Conservation (phyloP, 2,329 filamentous ascomycete genomes). For the Cladosporium sp. region DNA sequence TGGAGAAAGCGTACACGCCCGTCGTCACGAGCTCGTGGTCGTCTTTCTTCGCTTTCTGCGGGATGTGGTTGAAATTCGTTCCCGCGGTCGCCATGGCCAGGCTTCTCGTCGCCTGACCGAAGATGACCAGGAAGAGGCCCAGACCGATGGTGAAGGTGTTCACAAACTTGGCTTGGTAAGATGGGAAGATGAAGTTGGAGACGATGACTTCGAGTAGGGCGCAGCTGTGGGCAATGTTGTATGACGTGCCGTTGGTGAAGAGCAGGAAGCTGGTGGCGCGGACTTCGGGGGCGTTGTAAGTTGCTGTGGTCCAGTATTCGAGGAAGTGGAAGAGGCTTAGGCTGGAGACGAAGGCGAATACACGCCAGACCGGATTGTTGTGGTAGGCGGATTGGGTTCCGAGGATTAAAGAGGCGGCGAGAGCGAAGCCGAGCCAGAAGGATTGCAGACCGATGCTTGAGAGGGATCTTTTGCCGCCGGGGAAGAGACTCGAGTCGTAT, state of each 20-base stretch:
- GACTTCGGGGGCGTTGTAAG: constrained; percentile 73
- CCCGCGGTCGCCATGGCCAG: constrained; percentile 86
- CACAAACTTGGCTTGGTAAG: constrained; percentile 38
- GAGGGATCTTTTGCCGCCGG: constrained; percentile 41
- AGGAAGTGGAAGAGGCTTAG: constrained; percentile 89
- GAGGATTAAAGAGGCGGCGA: constrained; percentile 32
- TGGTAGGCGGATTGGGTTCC: constrained; percentile 19
- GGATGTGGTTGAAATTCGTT: constrained; percentile 81
- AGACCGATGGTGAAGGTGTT: constrained; percentile 37
- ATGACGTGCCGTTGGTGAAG: constrained; percentile 76
- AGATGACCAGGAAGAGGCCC: constrained; percentile 60
- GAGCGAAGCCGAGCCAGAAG: constrained; percentile 40
- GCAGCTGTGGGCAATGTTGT: constrained; percentile 74
- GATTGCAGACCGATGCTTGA: constrained; percentile 45
- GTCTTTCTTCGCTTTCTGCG: constrained; percentile 65
- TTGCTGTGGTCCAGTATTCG: constrained; percentile 88
- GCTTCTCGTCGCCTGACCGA: constrained; percentile 74
- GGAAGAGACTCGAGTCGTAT: constrained; percentile 34
- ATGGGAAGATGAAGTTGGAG: constrained; percentile 53
- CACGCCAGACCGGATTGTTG: constrained; percentile 46
- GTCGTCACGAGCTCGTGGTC: constrained; percentile 77
- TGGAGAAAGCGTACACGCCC: constrained; percentile 70
- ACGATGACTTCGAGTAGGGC: constrained; percentile 71
- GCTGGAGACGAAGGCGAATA: constrained; percentile 59
- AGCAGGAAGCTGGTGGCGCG: constrained; percentile 75